These are phyloP conservation scores for Aspergillus jensenii DNA, from an alignment of 2,329 filamentous ascomycete species.

Conservation along the genomic window DNA sequence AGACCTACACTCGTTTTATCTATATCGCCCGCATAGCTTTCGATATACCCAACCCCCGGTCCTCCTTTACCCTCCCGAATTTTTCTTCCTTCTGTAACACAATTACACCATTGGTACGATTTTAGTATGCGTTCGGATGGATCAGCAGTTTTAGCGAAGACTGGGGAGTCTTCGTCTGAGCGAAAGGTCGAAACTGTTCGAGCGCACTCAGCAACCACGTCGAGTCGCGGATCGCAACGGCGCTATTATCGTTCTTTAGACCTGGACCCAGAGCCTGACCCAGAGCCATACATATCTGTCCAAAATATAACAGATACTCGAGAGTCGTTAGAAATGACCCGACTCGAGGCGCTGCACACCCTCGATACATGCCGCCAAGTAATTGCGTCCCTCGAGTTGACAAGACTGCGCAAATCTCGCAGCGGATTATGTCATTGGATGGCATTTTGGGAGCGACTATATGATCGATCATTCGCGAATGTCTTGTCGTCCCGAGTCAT, in stretches of 20 bases:
- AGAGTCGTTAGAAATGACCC: slow-evolving; percentile 18
- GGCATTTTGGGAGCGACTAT: slow-evolving; percentile 30
- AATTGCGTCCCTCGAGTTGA: slow-evolving; percentile 29
- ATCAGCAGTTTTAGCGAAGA: not conserved
- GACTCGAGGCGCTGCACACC: slow-evolving; percentile 23
- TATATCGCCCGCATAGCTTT: slow-evolving; percentile 2
- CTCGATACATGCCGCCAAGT: slow-evolving; percentile 27
- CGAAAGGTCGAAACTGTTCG: not conserved
- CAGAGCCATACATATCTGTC: not conserved
- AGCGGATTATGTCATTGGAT: slow-evolving; percentile 28
- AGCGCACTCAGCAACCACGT: not conserved
- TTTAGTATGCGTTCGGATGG: not conserved
- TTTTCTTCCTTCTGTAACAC: not conserved
- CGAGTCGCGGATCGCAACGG: slow-evolving; percentile 3
- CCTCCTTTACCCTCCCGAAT: not conserved
- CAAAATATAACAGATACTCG: not conserved
- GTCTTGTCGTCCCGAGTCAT: slow-evolving; percentile 17
- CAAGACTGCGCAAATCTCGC: slow-evolving; percentile 30
- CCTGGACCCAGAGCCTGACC: slow-evolving; percentile 1
- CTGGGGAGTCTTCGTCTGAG: slow-evolving; percentile 1
- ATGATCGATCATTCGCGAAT: slow-evolving; percentile 20
- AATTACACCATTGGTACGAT: slow-evolving; percentile 10
- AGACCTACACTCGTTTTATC: slow-evolving; percentile 14
- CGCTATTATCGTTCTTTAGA: slow-evolving; percentile 18
- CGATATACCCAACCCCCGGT: not conserved